Base-by-base conservation (phyloP, 768 basidiomycete genomes). In the Phylloporus rhodoxanthus region DNA sequence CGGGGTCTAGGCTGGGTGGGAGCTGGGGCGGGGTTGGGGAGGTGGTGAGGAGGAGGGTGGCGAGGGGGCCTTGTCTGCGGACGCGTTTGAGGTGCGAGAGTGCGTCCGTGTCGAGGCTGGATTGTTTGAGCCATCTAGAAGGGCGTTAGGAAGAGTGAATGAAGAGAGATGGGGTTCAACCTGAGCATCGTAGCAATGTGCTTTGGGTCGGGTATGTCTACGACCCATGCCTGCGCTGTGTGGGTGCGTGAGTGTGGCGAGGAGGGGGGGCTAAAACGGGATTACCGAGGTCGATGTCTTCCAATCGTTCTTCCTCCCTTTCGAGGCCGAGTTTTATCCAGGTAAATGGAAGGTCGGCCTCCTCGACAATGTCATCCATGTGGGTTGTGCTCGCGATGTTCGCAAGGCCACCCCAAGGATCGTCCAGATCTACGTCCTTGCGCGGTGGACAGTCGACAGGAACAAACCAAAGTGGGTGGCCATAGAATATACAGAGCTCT, bases 401-500 rank as follows among this genome's bases (percentile, higher is more conserved):
- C 5, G 45, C 33, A 3, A 55, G 52, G 8, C 38, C 43, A 7
- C 34, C 51, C 54, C 51, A 40, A 17, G 48, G 44, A 45, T 57
- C 47, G 36, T 42, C 25, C 28, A 5, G 14, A 45, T 43, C 34
- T 26, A 40, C 20, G 32, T 14, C 28, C 5, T 37, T 21, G 5
- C 30, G 5, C 14, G 28, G 38, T 13, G 56, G 23, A 19, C 28
- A 43, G 17, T 62, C 74, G n/a, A 69, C 60, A 8, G 74, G 73
- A n/a, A 75, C 60, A 54, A 84, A 85, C 83, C 82, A 84, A 5
- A 84, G 72, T 19, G 76, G 77, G 51, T 79, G 78, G 3, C 82
- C 85, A 58, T 90, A 87, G 60, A 79, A 87, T 52, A 91, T 89
- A 58, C 82, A 87, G 11, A 91, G 74, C 63, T 93, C 90, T 57